Conservation (phyloP, 2,329 filamentous ascomycete species). For the Cercospora zeina region DNA sequence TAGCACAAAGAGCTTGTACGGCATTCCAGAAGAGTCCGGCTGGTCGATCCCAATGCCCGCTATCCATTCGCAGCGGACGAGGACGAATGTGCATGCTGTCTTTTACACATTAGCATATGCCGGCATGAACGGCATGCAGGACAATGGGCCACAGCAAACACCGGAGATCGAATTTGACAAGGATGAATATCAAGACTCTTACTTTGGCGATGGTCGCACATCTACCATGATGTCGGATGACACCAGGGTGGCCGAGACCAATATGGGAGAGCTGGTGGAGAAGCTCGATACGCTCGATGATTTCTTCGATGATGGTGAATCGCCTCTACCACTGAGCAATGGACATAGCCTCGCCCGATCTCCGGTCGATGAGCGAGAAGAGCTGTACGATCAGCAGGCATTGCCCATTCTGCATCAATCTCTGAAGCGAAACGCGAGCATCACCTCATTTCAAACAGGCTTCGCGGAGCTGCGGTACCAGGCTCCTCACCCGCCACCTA, state of each 20-base stretch:
- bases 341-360: slow-evolving; percentile 24
- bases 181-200: slow-evolving; percentile 78
- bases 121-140: slow-evolving; percentile 47
- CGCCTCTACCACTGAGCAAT: slow-evolving; percentile 20
- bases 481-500: slow-evolving; percentile 50
- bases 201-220: slow-evolving; percentile 69
- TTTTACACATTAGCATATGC: slow-evolving; percentile 69
- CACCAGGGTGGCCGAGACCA: slow-evolving; percentile 62
- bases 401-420: slow-evolving; percentile 86
- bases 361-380: slow-evolving; percentile 60
- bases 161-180: slow-evolving; percentile 89
- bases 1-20: slow-evolving; percentile 88
- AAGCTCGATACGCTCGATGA: slow-evolving; percentile 57
- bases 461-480: slow-evolving; percentile 70
- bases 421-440: slow-evolving; percentile 67
- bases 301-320: slow-evolving; percentile 52
- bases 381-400: slow-evolving; percentile 90
- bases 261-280: slow-evolving; percentile 77
- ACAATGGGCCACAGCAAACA: slow-evolving; percentile 61
- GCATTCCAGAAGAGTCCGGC: slow-evolving; percentile 90
- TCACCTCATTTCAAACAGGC: slow-evolving; percentile 80
- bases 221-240: slow-evolving; percentile 94
- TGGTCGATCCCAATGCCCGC: slow-evolving; percentile 96
- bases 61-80: slow-evolving; percentile 80
- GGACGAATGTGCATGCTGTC: slow-evolving; percentile 90